These are phyloP conservation scores for Microthlaspi erraticum DNA, from an alignment of 345 rosid species.

Conservation along the genomic window DNA sequence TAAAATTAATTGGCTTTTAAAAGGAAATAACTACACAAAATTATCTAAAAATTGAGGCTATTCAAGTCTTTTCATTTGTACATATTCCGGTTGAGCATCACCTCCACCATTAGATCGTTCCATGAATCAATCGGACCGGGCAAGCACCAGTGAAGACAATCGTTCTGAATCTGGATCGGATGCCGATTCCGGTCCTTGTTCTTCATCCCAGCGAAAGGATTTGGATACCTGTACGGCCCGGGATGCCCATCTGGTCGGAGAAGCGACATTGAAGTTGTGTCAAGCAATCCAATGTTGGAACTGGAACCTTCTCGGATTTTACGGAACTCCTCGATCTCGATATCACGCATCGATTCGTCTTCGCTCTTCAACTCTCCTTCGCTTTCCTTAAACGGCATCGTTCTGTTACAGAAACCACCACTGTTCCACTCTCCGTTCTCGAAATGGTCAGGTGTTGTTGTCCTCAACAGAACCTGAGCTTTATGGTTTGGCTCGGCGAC, in stretches of 20 bases:
- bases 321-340: constrained; percentile 69
- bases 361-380: constrained; percentile 60
- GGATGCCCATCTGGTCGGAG: constrained; percentile 96
- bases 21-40: constrained; percentile 25
- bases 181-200: constrained; percentile 58
- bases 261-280: constrained; percentile 66
- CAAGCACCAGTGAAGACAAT: constrained; percentile 98
- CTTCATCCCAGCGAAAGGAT: constrained; percentile 57
- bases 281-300: constrained; percentile 69
- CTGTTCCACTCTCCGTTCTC: constrained; percentile 93
- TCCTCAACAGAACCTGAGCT: constrained; percentile 70
- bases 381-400: constrained; percentile 59
- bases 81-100: constrained; percentile 49
- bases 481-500: constrained; percentile 62
- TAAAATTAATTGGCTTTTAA: constrained; percentile 1
- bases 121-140: constrained; percentile 93
- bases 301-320: constrained; percentile 45
- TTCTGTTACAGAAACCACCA: constrained; percentile 74
- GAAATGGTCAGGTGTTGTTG: constrained; percentile 93
- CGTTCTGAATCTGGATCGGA: constrained; percentile 66
- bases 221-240: constrained; percentile 76
- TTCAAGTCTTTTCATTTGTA: constrained; percentile 19
- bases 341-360: constrained; percentile 56
- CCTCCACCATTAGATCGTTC: constrained; percentile 86
- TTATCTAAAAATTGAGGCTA: neutral